phyloP scores from a whole-genome alignment of 2,329 filamentous ascomycete species.

The Diaporthe batatas region DNA sequence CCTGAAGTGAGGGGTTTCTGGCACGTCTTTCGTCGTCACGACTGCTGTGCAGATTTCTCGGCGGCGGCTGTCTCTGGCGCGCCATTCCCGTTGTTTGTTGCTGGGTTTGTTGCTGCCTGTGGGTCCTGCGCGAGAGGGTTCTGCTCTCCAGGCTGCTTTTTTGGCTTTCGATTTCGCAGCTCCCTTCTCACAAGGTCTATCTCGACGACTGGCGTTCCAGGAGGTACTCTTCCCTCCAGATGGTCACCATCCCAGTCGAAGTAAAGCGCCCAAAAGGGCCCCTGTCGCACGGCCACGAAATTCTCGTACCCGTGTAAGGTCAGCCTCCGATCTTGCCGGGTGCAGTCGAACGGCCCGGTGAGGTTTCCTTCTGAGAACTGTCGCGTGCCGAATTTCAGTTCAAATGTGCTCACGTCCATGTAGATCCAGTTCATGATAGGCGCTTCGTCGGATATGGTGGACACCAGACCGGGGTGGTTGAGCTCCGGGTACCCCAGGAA shows the following conservation, averaged over 20 bases:
- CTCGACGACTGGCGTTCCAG: conserved; percentile 65
- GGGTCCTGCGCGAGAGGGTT: conserved; percentile 6
- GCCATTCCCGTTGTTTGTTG: not conserved
- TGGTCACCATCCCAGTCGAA: conserved; percentile 63
- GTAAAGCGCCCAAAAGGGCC: conserved; percentile 61
- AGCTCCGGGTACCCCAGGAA: conserved; percentile 68
- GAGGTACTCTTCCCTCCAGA: conserved; percentile 58
- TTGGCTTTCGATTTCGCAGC: conserved; percentile 47
- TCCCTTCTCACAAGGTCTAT: conserved; percentile 67
- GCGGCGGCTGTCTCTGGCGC: not conserved
- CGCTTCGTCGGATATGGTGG: conserved; percentile 61
- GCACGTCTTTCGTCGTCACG: not conserved
- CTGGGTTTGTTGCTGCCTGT: conserved; percentile 15
- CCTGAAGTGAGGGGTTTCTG: not conserved
- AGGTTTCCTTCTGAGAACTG: conserved; percentile 57
- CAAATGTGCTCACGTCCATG: conserved; percentile 59
- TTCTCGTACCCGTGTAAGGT: conserved; percentile 64
- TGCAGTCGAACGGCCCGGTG: conserved; percentile 65
- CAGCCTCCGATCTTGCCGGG: conserved; percentile 64
- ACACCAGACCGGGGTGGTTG: conserved; percentile 59
- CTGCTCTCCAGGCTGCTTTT: conserved; percentile 4
- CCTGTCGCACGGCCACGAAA: conserved; percentile 62
- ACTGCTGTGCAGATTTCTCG: conserved; percentile 1
- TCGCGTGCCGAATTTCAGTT: conserved; percentile 61
- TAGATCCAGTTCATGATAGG: conserved; percentile 66